Evolutionary conservation across 345 rosid genomes (phyloP), one percentile per base, ranked within the genome.

Genomic region (Salix dunnii): DNA sequence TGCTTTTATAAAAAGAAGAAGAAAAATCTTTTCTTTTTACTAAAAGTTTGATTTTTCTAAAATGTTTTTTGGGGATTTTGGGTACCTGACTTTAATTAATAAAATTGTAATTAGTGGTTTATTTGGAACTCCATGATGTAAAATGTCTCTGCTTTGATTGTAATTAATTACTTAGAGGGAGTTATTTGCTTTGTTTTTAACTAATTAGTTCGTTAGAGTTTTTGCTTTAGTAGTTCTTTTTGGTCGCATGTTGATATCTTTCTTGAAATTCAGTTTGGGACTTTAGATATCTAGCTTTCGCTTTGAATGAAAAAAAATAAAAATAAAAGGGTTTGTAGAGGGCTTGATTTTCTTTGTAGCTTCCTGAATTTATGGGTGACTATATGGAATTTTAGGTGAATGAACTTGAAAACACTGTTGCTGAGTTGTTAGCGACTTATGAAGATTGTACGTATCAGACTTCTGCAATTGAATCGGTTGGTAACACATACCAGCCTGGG

Each of bases 351-450:
- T n/a, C 40, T 4, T 68, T 42, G 70, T 17, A n/a, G 21, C n/a
- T 17, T 36, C 55, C 51, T 78, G 21, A 53, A 28, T 28, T 70
- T 36, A 74, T 65, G 38, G 61, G 58, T 62, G 25, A 3, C 14
- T 49, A 66, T 3, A 72, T 12, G 51, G 51, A 31, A 60, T 60
- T 79, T 65, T 82, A 95, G 99, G 94, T 90, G 82, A 90, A 88
- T 80, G 88, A 89, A 70, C 89, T 95, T 71, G 97, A 93, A 75
- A 82, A 81, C 70, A 87, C 92, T 40, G 91, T 86, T 67, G 84
- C 75, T 72, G 93, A 90, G 83, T 82, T 91, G 80, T 72, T 87
- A 73, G 85, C 80, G 72, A 71, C 89, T 70, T 88, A 72, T 70
- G 91, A 87, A 75, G 84, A 89, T 46, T 87, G 90, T 80, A 75